Percentiles rank a stretch among this genome's conserved stretches.
Conservation (phyloP, 495 filamentous ascomycete genomes). For the Podospora sp. region DNA sequence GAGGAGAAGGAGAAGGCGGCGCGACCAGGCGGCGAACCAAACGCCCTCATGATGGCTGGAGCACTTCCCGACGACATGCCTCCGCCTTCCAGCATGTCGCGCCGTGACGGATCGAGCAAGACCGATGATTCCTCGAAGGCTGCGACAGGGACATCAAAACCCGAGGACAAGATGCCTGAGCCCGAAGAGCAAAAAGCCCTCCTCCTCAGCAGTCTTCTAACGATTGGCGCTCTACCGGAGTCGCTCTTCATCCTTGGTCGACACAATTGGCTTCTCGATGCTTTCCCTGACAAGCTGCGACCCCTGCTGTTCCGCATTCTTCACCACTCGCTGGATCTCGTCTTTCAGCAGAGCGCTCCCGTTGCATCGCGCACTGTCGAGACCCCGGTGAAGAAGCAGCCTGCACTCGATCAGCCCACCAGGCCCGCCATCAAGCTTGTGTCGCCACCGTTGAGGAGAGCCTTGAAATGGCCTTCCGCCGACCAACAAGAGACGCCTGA, state of each 20-base stretch:
- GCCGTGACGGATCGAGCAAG: constrained; percentile 41
- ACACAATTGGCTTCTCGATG: constrained; percentile 87
- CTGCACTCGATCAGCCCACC: constrained; percentile 62
- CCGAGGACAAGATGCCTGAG: constrained; percentile 67
- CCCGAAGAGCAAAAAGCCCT: constrained; percentile 88
- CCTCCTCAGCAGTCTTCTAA: constrained; percentile 81
- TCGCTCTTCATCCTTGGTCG: constrained; percentile 88
- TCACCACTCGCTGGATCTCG: constrained; percentile 67
- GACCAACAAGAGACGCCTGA: constrained; percentile 74
- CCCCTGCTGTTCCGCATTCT: constrained; percentile 76
- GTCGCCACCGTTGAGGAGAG: constrained; percentile 59
- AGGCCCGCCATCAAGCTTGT: constrained; percentile 62
- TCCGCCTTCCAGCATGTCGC: constrained; percentile 26
- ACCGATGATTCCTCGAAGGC: constrained; percentile 55
- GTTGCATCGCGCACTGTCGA: constrained; percentile 25
- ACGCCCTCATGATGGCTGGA: constrained; percentile 89
- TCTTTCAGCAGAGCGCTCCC: constrained; percentile 44
- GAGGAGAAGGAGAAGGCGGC: constrained; percentile 71
- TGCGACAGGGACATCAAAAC: constrained; percentile 40
- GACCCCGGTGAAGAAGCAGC: constrained; percentile 49
- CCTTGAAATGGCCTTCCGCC: constrained; percentile 74
- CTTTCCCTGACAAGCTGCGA: constrained; percentile 75
- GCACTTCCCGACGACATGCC: constrained; percentile 78
- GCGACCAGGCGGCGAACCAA: constrained; percentile 66
- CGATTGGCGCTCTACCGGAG: constrained; percentile 91